Evolutionary conservation across 306 rosid species (phyloP).

Genomic region (Prunus davidiana): DNA sequence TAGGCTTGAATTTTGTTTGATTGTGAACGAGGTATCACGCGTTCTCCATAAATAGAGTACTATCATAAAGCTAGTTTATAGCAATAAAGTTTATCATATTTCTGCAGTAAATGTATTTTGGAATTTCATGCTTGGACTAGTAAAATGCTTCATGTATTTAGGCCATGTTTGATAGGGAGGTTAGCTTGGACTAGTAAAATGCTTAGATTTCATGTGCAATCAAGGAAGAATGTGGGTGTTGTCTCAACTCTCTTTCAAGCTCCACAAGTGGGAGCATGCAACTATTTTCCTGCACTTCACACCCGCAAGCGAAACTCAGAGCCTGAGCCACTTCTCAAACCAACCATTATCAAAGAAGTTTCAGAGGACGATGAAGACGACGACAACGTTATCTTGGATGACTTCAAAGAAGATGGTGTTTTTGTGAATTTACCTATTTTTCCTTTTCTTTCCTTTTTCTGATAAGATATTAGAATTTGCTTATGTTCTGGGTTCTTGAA

Average conservation of each 20-base stretch:
- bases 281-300: not conserved
- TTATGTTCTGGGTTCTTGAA: not conserved
- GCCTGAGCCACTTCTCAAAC: conserved; percentile 50
- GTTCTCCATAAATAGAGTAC: not conserved
- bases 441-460: not conserved
- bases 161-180: no score
- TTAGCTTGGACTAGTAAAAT: no score
- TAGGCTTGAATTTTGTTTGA: not conserved
- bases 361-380: conserved; percentile 48
- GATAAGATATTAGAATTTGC: not conserved
- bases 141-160: no score
- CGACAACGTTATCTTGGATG: conserved; percentile 24
- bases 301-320: conserved; percentile 49
- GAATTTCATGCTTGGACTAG: not conserved
- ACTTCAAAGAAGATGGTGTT: conserved; percentile 37
- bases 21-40: not conserved
- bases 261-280: no score
- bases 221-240: no score
- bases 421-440: not conserved
- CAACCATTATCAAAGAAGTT: conserved; percentile 53
- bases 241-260: no score
- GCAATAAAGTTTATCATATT: not conserved
- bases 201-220: no score
- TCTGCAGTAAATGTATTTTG: not conserved
- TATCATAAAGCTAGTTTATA: not conserved